Base-by-base conservation (phyloP, 768 basidiomycete species). In the Neoboletus brunneissimus region DNA sequence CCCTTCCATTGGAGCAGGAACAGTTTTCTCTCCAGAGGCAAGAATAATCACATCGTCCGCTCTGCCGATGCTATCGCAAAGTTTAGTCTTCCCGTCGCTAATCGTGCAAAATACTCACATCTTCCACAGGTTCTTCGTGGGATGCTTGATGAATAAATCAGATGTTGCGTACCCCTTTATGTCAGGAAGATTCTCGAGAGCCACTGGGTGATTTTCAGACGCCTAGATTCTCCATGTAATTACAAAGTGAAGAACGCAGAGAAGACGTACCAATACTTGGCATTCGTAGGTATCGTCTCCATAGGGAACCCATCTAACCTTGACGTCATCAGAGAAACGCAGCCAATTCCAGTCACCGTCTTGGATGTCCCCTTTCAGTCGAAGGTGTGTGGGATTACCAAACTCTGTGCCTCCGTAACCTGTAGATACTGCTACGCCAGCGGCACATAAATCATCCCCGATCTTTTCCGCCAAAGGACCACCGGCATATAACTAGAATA, bases 131-230 rank as follows among this genome's bases (percentile, higher is more conserved):
- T 71, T 56, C 41, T 72, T 75, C 2, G 74, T 74, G 0, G 81
- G 80, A 59, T 82, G 81, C 22, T 65, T 71, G 11, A 73, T 55
- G 57, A 76, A 78, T 4, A 82, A 48, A 66, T 80, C 81, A 0
- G 73, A 73, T 1, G 76, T 79, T 0, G 74, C 76, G 50, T 77
- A 64, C 2, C 53, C 55, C 38, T 76, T 56, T 6, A 60, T 53
- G 5, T 76, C 78, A 4, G 71, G 60, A 6, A 75, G 53, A 58
- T 80, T 80, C 32, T 68, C 51, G 10, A 68, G 42, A 1, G 58
- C 63, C 13, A 62, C 1, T 20, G 32, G 40, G 10, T 44, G 27
- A 1, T 34, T 44, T 11, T 53, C 54, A 9, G 35, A 41, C 1
- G 56, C 32, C 66, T 67, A 51, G 8, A 29, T 15, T 27, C 3